Evolutionary conservation across 2,329 filamentous ascomycete species (phyloP), one percentile per base, ranked within the genome.

Genomic region (Akanthomyces lecanii): DNA sequence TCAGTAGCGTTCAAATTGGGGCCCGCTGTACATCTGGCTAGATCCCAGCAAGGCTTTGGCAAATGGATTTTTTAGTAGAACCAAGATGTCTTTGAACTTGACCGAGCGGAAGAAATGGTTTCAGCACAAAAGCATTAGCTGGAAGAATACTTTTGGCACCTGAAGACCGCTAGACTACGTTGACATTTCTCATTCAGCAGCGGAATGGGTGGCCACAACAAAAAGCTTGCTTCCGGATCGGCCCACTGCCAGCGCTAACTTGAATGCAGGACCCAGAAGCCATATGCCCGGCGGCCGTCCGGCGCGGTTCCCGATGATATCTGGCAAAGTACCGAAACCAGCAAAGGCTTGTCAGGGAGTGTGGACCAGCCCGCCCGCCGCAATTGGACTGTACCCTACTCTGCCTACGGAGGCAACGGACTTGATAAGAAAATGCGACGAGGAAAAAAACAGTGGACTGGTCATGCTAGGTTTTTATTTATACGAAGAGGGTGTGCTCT

Each of bases 281-380:
- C 33, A 11, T 58, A 61, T 45, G 58, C 38, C 59, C 59, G 40
- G 25, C 36, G 51, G 28, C 28, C 38, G 33, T 44, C 44, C 59
- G 59, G 59, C 51, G 48, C 21, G 23, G 33, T 57, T 62, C 14
- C 60, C 60, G 60, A 62, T 56, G 50, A 53, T 54, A 55, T 51
- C n/a, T 51, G 52, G 21, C 33, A 44, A 56, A 48, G 51, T 56
- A 56, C 60, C 60, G 60, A 28, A 55, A 62, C 60, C 33, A 62
- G 52, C 52, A 56, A 23, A 36, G 25, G 33, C 2, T 25, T 51
- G 36, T n/a, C 16, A 50, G 60, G 44, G 52, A 62, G 56, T 56
- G 60, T 55, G 60, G 52, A 44, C 21, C 30, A 11, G 33, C 33
- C 33, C 16, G 25, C 59, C 21, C 30, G 23, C 21, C 42, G 38